phyloP scores from a whole-genome alignment of 164 flowering plant genomes.

The Aristolochia contorta region DNA sequence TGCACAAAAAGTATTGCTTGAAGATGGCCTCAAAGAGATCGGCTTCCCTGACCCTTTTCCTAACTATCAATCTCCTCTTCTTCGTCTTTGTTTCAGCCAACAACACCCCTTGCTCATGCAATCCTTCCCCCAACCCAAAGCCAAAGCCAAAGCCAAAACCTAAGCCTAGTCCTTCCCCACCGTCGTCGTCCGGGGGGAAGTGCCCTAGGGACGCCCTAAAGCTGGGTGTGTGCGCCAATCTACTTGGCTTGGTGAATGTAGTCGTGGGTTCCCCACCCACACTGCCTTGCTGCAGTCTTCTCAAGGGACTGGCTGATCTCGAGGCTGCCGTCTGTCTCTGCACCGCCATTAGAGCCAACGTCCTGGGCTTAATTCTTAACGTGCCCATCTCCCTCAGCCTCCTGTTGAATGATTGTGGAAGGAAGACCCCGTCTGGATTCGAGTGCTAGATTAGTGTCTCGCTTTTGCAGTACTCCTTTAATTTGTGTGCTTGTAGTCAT shows the following conservation, averaged over 20 bases:
- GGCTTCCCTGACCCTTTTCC: constrained; percentile 30
- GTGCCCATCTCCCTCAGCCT: constrained; percentile 52
- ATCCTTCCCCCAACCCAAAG: constrained; percentile 8
- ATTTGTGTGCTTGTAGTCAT: too few species aligned
- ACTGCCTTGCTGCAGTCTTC: constrained; percentile 40
- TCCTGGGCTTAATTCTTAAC: constrained; percentile 40
- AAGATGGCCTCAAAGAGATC: constrained; percentile 42
- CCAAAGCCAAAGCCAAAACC: constrained; percentile 1
- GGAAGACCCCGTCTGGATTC: constrained; percentile 59
- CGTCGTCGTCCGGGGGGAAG: constrained; percentile 11
- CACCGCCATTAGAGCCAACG: constrained; percentile 66
- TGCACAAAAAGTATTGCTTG: background rate
- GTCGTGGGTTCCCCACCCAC: constrained; percentile 51
- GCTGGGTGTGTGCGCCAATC: constrained; percentile 63
- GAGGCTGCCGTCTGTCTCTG: constrained; percentile 78
- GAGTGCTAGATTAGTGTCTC: constrained; percentile 9
- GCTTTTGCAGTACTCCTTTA: background rate
- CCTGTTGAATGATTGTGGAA: constrained; percentile 55
- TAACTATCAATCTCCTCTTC: constrained; percentile 51
- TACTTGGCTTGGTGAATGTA: constrained; percentile 45
- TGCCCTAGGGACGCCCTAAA: constrained; percentile 70
- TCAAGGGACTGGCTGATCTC: constrained; percentile 55
- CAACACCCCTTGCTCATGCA: constrained; percentile 14
- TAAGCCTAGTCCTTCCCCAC: background rate
- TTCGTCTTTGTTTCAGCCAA: constrained; percentile 36